Conservation (phyloP, 2,329 filamentous ascomycete species). For the Talaromyces sp. region DNA sequence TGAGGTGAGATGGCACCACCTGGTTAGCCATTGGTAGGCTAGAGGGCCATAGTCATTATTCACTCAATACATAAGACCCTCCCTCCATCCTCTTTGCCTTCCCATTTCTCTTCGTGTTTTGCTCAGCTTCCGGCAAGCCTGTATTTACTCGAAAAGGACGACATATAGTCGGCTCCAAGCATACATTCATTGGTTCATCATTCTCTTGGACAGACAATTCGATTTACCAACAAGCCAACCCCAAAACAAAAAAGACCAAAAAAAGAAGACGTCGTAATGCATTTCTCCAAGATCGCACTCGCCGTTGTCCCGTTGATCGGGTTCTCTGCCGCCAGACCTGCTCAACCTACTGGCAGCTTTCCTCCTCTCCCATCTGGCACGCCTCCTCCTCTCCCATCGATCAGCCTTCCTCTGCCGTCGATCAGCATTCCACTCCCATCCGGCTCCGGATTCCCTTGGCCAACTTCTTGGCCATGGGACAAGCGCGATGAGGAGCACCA, state of each 20-base stretch:
- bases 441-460: constrained; percentile 1
- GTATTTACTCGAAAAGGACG: background rate
- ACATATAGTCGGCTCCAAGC: background rate
- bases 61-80: background rate
- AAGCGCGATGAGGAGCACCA: background rate
- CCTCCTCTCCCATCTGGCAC: constrained; percentile 1
- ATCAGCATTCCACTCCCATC: background rate
- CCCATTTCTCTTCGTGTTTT: background rate
- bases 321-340: constrained; percentile 3
- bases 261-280: background rate
- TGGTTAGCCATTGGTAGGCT: background rate
- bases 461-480: background rate
- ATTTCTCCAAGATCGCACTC: background rate
- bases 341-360: constrained; percentile 2
- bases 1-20: background rate
- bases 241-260: background rate
- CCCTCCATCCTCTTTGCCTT: background rate
- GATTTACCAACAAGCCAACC: background rate
- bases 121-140: background rate
- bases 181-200: background rate
- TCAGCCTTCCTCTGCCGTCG: background rate
- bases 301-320: constrained; percentile 2
- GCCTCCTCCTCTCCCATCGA: background rate
- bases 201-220: background rate
- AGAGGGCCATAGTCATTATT: background rate